Evolutionary conservation across 352 stramenopile genomes (phyloP).

Genomic region (Peronospora farinosa): DNA sequence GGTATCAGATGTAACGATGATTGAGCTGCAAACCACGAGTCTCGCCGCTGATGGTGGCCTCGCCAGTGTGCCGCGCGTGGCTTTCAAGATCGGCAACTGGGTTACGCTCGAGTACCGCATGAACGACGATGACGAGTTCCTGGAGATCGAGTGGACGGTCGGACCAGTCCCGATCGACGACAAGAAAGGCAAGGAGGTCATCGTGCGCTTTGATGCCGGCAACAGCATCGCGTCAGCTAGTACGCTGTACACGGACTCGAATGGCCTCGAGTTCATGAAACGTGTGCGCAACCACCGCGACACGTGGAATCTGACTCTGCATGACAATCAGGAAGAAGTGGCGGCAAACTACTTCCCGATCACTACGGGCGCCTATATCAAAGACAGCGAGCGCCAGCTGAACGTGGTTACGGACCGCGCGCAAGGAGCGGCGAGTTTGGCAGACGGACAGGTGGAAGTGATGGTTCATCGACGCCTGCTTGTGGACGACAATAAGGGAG

Average conservation of each 20-base stretch:
- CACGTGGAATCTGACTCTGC: slow-evolving; percentile 85
- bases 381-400: slow-evolving; percentile 80
- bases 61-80: slow-evolving; percentile 40
- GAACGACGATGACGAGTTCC: slow-evolving; percentile 71
- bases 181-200: slow-evolving; percentile 93
- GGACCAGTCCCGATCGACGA: slow-evolving; percentile 64
- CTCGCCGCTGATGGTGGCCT: slow-evolving; percentile 11
- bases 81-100: slow-evolving; percentile 81
- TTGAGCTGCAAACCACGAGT: slow-evolving; percentile 41
- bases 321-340: slow-evolving; percentile 89
- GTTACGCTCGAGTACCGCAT: slow-evolving; percentile 89
- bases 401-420: slow-evolving; percentile 89
- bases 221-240: slow-evolving; percentile 44
- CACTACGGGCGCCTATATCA: slow-evolving; percentile 91
- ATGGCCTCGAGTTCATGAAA: slow-evolving; percentile 91
- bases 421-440: slow-evolving; percentile 88
- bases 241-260: slow-evolving; percentile 92
- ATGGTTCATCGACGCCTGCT: slow-evolving; percentile 95
- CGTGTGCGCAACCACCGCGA: slow-evolving; percentile 84
- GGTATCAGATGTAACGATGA: slow-evolving; percentile 26
- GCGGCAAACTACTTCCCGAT: slow-evolving; percentile 97
- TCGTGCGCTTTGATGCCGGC: slow-evolving; percentile 83
- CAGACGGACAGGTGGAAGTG: slow-evolving; percentile 91
- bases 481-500: slow-evolving; percentile 90
- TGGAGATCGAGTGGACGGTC: slow-evolving; percentile 94